Conservation (phyloP, 768 basidiomycete species). For the Auriscalpium microsporum region DNA sequence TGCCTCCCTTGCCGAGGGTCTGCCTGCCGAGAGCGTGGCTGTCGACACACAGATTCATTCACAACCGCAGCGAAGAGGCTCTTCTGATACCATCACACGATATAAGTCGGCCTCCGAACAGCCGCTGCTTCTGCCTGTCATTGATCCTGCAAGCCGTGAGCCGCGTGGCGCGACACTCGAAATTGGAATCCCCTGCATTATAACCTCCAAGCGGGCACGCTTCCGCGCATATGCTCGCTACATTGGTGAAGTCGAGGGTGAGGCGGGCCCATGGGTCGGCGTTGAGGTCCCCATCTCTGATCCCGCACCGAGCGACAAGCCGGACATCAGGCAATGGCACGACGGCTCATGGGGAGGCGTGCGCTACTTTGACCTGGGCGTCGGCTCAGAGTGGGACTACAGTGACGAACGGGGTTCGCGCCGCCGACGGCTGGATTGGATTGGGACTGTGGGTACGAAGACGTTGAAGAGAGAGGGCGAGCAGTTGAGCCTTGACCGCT, state of each 20-base stretch:
- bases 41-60: constrained; percentile 18
- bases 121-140: constrained; percentile 1
- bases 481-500: constrained; percentile 34
- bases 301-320: constrained; percentile 40
- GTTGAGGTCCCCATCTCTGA: constrained; percentile 76
- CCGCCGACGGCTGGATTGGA: constrained; percentile 31
- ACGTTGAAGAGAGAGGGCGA: constrained; percentile 50
- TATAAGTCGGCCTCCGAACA: constrained; percentile 8
- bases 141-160: constrained; percentile 1
- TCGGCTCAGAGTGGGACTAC: constrained; percentile 57
- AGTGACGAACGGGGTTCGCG: constrained; percentile 37
- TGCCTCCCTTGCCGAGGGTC: not conserved
- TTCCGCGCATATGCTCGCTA: constrained; percentile 85
- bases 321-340: constrained; percentile 72
- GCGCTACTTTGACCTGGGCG: constrained; percentile 74
- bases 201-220: constrained; percentile 71
- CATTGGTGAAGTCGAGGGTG: constrained; percentile 80
- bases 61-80: constrained; percentile 29
- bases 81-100: constrained; percentile 27
- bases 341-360: constrained; percentile 79
- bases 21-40: not conserved
- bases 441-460: constrained; percentile 27
- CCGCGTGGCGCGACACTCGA: constrained; percentile 68
- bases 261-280: constrained; percentile 81
- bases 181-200: constrained; percentile 86